These are phyloP conservation scores for Chrysoporthe deuterocubensis DNA, from an alignment of 2,329 filamentous ascomycete genomes.

Conservation along the genomic window DNA sequence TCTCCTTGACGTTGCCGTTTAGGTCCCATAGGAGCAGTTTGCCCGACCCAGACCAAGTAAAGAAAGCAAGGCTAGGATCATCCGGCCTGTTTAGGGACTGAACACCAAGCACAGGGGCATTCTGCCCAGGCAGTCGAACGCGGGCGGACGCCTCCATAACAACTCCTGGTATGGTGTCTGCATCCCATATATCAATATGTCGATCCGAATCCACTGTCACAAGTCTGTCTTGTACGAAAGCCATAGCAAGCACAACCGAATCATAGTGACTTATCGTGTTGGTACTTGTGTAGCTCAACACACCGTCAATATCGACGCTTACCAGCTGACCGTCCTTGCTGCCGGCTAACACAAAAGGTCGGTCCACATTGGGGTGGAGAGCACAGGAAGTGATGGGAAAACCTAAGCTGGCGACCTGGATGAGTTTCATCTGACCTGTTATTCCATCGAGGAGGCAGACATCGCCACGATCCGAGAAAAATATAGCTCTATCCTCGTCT, in stretches of 20 bases:
- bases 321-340: slow-evolving; percentile 66
- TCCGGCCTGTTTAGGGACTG: slow-evolving; percentile 66
- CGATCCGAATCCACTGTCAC: slow-evolving; percentile 77
- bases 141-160: slow-evolving; percentile 45
- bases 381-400: slow-evolving; percentile 72
- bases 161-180: slow-evolving; percentile 48
- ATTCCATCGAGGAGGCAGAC: slow-evolving; percentile 86
- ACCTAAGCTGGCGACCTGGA: slow-evolving; percentile 66
- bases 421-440: slow-evolving; percentile 71
- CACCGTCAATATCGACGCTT: slow-evolving; percentile 54
- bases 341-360: slow-evolving; percentile 66
- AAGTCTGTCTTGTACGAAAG: slow-evolving; percentile 67
- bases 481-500: slow-evolving; percentile 73
- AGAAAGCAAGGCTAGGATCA: slow-evolving; percentile 70
- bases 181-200: slow-evolving; percentile 71
- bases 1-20: slow-evolving; percentile 69
- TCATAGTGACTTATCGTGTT: slow-evolving; percentile 31
- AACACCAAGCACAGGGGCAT: slow-evolving; percentile 74
- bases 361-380: slow-evolving; percentile 46
- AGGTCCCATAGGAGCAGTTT: slow-evolving; percentile 81
- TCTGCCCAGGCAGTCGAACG: slow-evolving; percentile 65
- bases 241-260: slow-evolving; percentile 62
- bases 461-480: slow-evolving; percentile 87
- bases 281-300: slow-evolving; percentile 47
- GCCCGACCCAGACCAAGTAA: slow-evolving; percentile 87